Base-by-base conservation (phyloP, 75 land plant genomes). In the Selaginella tamariscina region DNA sequence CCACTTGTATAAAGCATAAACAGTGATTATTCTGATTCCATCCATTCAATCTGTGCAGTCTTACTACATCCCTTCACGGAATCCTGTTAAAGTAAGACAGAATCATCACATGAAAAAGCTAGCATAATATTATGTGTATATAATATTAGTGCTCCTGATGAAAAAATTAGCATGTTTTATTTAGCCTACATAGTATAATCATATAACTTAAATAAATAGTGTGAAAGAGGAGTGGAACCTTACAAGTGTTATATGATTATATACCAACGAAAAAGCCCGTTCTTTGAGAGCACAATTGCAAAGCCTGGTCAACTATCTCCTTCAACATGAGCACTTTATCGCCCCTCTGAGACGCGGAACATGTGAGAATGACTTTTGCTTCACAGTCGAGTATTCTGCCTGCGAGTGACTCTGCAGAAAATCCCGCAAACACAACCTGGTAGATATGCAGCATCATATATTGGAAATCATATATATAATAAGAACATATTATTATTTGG, bases 1-100 rank as follows among this genome's bases (percentile, higher is more conserved):
- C 73, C 73, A 65, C 73, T 71, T 65, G 73, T 71, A 27, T 73
- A 73, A 1, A 73, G 60, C 57, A 73, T 66, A 30, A 73, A 73
- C 1, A 73, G 60, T 11, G 70, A 57, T 18, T 73, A 70, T 44
- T 73, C 74, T n/a, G 74, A 22, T 30, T 73, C 74, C 74, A 73
- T 73, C 70, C 74, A 73, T 31, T 67, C 70, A n/a, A 67, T 24
- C 15, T 22, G 23, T 15, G 69, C 70, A 15, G 56, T 55, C 5
- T 56, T 59, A 20, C 24, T 29, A 56, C 49, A 54, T 15, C 8
- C 1, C 18, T 29, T 28, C 13, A 70, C 29, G 1, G 21, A 32
- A 32, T 70, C 71, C 71, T 70, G 71, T 59, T 21, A 5, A 15
- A 15, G 15, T 39, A 5, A 5, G 49, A 39, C 11, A 15, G 49